These are phyloP conservation scores for Physcomitrium patens DNA, from an alignment of 225 moss, liverwort and hornwort species.

Conservation along the genomic window DNA sequence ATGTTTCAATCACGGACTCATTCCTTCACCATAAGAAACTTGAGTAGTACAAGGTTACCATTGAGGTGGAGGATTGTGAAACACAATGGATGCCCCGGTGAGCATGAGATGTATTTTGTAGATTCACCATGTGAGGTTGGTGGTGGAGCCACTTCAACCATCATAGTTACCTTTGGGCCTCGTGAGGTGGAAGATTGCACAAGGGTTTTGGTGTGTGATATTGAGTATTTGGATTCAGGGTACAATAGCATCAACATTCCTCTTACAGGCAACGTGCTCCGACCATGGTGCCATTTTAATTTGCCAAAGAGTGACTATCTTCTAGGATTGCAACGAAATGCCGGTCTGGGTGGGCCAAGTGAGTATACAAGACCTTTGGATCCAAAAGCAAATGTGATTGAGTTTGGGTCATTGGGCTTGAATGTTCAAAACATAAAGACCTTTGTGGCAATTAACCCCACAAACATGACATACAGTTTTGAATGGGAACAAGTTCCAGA, in stretches of 20 bases:
- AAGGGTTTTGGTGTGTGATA: slow-evolving; percentile 54
- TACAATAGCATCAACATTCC: slow-evolving; percentile 60
- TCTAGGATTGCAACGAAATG: slow-evolving; percentile 44
- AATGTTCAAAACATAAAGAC: slow-evolving; percentile 66
- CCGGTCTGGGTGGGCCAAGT: slow-evolving; percentile 52
- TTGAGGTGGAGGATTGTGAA: slow-evolving; percentile 64
- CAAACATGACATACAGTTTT: slow-evolving; percentile 62
- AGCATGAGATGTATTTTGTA: slow-evolving; percentile 55
- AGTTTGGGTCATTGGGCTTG: slow-evolving; percentile 73
- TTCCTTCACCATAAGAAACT: slow-evolving; percentile 61
- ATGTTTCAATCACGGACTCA: slow-evolving; percentile 84
- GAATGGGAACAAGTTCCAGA: slow-evolving; percentile 55
- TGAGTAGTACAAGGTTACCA: slow-evolving; percentile 55
- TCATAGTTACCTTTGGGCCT: slow-evolving; percentile 70
- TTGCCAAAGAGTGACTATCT: slow-evolving; percentile 84
- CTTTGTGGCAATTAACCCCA: slow-evolving; percentile 81
- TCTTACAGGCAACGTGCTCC: slow-evolving; percentile 62
- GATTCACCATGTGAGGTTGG: slow-evolving; percentile 49
- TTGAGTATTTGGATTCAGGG: slow-evolving; percentile 62
- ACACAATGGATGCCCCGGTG: slow-evolving; percentile 40
- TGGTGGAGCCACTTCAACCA: slow-evolving; percentile 27
- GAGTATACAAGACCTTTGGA: slow-evolving; percentile 61
- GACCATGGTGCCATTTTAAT: slow-evolving; percentile 96
- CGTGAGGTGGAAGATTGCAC: slow-evolving; percentile 82
- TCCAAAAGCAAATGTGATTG: slow-evolving; percentile 64